phyloP scores from a whole-genome alignment of 2,329 filamentous ascomycete species.

The Talaromyces sp. region DNA sequence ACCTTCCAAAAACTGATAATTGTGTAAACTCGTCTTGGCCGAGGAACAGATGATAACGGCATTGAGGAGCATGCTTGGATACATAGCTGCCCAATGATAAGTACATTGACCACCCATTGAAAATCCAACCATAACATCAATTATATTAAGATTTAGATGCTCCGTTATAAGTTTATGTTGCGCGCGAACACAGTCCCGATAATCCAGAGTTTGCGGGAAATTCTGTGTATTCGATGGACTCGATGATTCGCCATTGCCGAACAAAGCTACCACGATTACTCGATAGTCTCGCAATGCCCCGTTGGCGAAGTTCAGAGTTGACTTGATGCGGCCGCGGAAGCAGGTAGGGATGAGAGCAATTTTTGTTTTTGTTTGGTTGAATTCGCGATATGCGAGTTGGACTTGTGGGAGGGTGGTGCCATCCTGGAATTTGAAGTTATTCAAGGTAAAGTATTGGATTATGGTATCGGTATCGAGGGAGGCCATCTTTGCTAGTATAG shows the following conservation, averaged over 20 bases:
- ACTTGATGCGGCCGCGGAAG: slow-evolving; percentile 49
- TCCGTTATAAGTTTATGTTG: slow-evolving; percentile 39
- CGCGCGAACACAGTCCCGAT: slow-evolving; percentile 42
- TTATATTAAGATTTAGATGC: slow-evolving; percentile 28
- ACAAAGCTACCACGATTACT: slow-evolving; percentile 44
- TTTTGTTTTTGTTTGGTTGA: slow-evolving; percentile 36
- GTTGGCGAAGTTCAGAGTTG: slow-evolving; percentile 45
- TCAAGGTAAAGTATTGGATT: slow-evolving; percentile 31
- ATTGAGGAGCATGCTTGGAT: slow-evolving; percentile 38
- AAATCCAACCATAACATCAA: slow-evolving; percentile 45
- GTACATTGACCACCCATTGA: slow-evolving; percentile 49
- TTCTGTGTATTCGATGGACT: slow-evolving; percentile 42
- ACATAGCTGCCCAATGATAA: slow-evolving; percentile 46
- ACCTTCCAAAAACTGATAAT: slow-evolving; percentile 46
- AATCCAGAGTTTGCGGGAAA: slow-evolving; percentile 38
- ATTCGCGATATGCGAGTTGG: slow-evolving; percentile 39
- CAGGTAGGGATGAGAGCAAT: slow-evolving; percentile 51
- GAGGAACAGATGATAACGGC: slow-evolving; percentile 45
- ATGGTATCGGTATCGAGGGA: slow-evolving; percentile 19
- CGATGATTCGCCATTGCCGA: slow-evolving; percentile 47
- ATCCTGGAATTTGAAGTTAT: slow-evolving; percentile 36
- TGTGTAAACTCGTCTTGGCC: slow-evolving; percentile 44
- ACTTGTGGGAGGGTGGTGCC: slow-evolving; percentile 30
- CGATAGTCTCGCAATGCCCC: slow-evolving; percentile 39
- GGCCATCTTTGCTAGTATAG: neutral